Evolutionary conservation across 345 rosid species (phyloP), one percentile per base, ranked within the genome.

Genomic region (Camelina laxa): DNA sequence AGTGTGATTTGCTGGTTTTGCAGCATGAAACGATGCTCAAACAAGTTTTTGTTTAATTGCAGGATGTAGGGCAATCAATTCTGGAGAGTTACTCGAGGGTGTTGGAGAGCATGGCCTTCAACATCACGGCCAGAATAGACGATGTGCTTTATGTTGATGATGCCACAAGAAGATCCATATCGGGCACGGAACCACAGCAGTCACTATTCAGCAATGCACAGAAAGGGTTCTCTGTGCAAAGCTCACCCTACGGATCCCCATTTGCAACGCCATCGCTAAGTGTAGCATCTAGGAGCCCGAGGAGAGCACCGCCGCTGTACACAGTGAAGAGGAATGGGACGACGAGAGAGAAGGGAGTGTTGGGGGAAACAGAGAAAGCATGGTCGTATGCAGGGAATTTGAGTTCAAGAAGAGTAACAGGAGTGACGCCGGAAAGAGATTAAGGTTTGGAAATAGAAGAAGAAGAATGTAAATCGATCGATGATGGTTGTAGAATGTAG

Each of bases 71-170:
- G 53, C 97, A 92, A 68, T 89, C 98, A 2, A 92, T 96, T 67
- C 89, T 96, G 2, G 98, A 92, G 81, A 91, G 99, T 85, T 96
- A 96, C 87, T 91, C 99, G 1, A 87, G 99, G 82, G 99, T 96
- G 56, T 88, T 86, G 91, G 99, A 96, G 87, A 90, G 99, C 85
- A 74, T 92, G 84, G 99, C 99, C 56, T 92, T 96, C 84, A 96
- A 96, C 85, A 85, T 92, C 45, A 91, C 85, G 75, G 99, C 99
- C n/a, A 96, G 98, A 79, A 91, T 96, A 67, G 98, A 96, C 3
- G 99, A 92, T 67, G 96, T 96, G 65, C 82, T 92, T n/a, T 92
- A 81, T 27, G 99, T 87, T 21, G 97, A 96, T 56, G 98, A 96
- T 72, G 84, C 96, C 19, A 78, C 66, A 44, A 89, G 81, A 70